Base-by-base conservation (phyloP, 2,329 filamentous ascomycete species). In the Tolypocladium cylindrosporum region DNA sequence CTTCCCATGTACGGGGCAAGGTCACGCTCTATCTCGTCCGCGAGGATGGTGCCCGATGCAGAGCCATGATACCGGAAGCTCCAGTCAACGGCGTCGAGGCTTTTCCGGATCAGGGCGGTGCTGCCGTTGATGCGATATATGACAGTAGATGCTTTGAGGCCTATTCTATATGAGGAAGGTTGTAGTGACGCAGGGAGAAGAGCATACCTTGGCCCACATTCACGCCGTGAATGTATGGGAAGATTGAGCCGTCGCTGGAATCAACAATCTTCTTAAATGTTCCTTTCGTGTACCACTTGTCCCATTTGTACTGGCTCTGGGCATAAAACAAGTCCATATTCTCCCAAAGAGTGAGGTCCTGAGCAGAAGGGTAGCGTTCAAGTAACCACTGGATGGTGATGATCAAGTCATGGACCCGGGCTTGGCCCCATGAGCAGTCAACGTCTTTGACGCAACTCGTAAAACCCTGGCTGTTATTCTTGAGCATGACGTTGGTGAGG, bases 401-500 rank as follows among this genome's bases (percentile, higher is more conserved):
- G 41, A 72, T 68, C 57, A 74, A 66, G 57, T 76, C 74, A 40
- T 75, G 73, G 27, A 72, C 68, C 19, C 74, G 66, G 24, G 66
- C 69, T 36, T 67, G 34, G 61, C 65, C 40, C 73, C 74, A 67
- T 65, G 68, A 51, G 66, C 69, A 63, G 62, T 66, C 56, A 14
- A 71, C 64, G 58, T 79, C 75, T 2, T 73, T 73, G 1, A 69
- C 63, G 37, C 77, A 76, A 55, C 72, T 71, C 19, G 79, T 67
- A 56, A 80, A 75, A 0, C 82, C 82, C 1, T 75, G 75, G 51
- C 76, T 77, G 61, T 82, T 75, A 58, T 83, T 67, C 57, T 72
- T 69, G 21, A 86, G 72, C 82, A 86, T 86, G 39, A 66, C 67
- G 61, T 84, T 74, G 64, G 78, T 77, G 4, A 85, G 67, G 4